Evolutionary conservation across 805 yeast species (phyloP).

Genomic region (Candida jianshihensis): DNA sequence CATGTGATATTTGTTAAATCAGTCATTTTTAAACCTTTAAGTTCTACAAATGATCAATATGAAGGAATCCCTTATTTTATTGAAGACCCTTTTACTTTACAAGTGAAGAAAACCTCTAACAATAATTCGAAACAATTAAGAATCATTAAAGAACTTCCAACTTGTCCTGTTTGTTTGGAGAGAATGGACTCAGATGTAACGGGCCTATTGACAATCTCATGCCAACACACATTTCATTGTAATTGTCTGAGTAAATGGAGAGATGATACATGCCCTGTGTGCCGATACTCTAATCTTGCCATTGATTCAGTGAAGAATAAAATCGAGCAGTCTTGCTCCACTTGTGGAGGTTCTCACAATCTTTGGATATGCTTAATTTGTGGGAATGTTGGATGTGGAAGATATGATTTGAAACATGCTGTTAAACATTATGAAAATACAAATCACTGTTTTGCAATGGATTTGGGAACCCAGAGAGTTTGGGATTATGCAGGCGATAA

Average conservation of each 20-base stretch:
- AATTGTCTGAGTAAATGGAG: conserved; percentile 83
- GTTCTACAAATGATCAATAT: conserved; percentile 13
- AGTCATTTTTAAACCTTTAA: conserved; percentile 20
- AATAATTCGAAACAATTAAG: conserved; percentile 8
- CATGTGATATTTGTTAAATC: conserved; percentile 63
- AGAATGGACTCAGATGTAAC: conserved; percentile 76
- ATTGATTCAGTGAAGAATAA: conserved; percentile 20
- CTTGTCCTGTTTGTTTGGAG: conserved; percentile 90
- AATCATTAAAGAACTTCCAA: conserved; percentile 59
- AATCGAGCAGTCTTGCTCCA: conserved; percentile 35
- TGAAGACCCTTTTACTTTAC: conserved; percentile 63
- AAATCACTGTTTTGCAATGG: conserved; percentile 90
- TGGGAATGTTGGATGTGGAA: conserved; percentile 88
- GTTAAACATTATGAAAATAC: conserved; percentile 71
- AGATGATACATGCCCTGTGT: conserved; percentile 87
- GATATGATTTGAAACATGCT: conserved; percentile 83
- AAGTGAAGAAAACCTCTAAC: conserved; percentile 9
- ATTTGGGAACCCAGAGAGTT: conserved; percentile 71
- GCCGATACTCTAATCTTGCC: conserved; percentile 60
- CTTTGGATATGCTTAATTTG: conserved; percentile 88
- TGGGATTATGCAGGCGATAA: conserved; percentile 94
- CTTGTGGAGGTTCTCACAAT: conserved; percentile 54
- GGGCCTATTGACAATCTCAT: conserved; percentile 80
- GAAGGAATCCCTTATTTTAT: conserved; percentile 59
- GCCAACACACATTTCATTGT: conserved; percentile 92